Evolutionary conservation across 2,329 filamentous ascomycete genomes (phyloP).

Genomic region (Camillea tinctor): DNA sequence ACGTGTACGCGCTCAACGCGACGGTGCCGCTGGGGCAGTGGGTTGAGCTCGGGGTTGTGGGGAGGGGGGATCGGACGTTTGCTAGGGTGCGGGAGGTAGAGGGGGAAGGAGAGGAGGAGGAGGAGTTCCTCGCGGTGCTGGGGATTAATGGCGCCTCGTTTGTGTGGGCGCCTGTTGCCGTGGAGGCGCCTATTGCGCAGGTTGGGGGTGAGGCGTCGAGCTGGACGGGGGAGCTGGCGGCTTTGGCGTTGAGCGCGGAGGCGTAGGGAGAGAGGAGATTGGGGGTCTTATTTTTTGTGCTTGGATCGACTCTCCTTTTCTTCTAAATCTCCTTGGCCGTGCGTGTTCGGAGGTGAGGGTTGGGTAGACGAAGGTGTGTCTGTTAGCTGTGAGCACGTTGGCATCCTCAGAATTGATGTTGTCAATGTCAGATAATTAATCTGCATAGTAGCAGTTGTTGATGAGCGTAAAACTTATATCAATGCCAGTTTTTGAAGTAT

Average conservation of each 20-base stretch:
- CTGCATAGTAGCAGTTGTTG: too few relatives aligned
- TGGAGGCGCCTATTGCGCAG: slow-evolving; percentile 44
- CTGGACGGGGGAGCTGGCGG: slow-evolving; percentile 34
- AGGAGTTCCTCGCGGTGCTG: slow-evolving; percentile 42
- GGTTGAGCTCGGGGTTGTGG: slow-evolving; percentile 31
- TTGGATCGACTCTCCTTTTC: too few relatives aligned
- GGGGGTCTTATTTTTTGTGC: too few relatives aligned
- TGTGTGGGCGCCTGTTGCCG: slow-evolving; percentile 42
- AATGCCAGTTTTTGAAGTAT: neutral
- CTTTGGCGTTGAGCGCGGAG: slow-evolving; percentile 30
- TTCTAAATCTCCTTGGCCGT: too few relatives aligned
- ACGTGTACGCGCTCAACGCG: slow-evolving; percentile 36
- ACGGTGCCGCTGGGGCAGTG: slow-evolving; percentile 31
- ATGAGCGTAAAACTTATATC: too few relatives aligned
- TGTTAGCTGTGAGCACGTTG: too few relatives aligned
- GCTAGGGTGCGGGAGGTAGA: slow-evolving; percentile 18
- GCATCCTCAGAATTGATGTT: too few relatives aligned
- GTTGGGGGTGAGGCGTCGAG: slow-evolving; percentile 35
- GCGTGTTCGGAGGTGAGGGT: too few relatives aligned
- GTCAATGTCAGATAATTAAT: too few relatives aligned
- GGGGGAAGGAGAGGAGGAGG: slow-evolving; percentile 22
- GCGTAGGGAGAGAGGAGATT: slow-evolving; percentile 5
- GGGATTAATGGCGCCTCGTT: slow-evolving; percentile 41
- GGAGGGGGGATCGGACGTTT: slow-evolving; percentile 34
- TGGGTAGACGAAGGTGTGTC: too few relatives aligned